Evolutionary conservation across 306 rosid species (phyloP).

Genomic region (Prunus kanzakura): DNA sequence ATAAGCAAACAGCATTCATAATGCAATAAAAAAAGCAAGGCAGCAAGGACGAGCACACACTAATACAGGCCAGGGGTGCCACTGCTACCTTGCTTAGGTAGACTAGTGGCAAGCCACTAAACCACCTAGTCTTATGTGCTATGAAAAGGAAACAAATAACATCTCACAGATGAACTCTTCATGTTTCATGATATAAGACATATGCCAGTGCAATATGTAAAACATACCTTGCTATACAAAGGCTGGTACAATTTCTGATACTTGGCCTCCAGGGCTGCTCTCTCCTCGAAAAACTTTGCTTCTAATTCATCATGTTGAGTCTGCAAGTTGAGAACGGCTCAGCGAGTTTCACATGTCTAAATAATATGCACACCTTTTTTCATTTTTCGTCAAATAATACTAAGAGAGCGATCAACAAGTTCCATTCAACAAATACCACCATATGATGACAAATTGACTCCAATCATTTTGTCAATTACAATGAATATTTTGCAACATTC

Average conservation of each 20-base stretch:
- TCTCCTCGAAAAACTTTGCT: constrained; percentile 82
- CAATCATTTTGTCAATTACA: background rate
- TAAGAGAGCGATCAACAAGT: background rate
- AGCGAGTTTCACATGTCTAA: background rate
- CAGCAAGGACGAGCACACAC: background rate
- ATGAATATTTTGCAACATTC: background rate
- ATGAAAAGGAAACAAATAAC: background rate
- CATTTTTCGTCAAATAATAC: background rate
- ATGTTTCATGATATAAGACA: background rate
- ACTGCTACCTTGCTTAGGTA: background rate
- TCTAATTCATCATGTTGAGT: constrained; percentile 78
- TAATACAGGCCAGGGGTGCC: background rate
- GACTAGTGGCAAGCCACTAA: background rate
- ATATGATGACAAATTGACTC: background rate
- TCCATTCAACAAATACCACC: background rate
- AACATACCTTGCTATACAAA: constrained; percentile 57
- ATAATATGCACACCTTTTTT: background rate
- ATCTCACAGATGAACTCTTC: background rate
- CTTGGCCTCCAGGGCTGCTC: constrained; percentile 90
- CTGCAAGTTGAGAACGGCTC: constrained; percentile 30
- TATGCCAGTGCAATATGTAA: background rate
- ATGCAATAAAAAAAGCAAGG: background rate
- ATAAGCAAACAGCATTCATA: background rate
- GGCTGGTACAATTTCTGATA: constrained; percentile 85
- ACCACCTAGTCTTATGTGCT: background rate